Evolutionary conservation across 768 basidiomycete species (phyloP).

Genomic region (Kwoniella sp.): DNA sequence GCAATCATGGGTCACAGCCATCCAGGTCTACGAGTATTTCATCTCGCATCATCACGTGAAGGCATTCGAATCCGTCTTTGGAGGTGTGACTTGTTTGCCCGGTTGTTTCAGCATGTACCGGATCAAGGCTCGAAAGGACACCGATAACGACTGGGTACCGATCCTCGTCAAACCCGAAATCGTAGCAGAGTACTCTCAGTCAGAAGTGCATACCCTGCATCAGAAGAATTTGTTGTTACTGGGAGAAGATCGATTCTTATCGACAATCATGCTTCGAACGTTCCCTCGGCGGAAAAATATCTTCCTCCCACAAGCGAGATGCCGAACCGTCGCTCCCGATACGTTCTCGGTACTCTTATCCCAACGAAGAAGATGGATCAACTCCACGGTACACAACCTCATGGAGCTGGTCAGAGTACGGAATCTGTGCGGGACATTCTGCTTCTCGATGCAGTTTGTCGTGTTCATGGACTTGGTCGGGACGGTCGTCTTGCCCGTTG

Average conservation of each 20-base stretch:
- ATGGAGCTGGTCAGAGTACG: conserved; percentile 98
- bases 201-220: conserved; percentile 88
- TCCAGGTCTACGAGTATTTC: conserved; percentile 88
- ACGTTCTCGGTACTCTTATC: conserved; percentile 90
- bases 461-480: conserved; percentile 85
- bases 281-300: conserved; percentile 99
- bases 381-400: conserved; percentile 97
- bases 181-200: conserved; percentile 94
- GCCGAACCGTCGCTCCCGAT: conserved; percentile 93
- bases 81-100: conserved; percentile 97
- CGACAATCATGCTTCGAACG: conserved; percentile 90
- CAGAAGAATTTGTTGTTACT: conserved; percentile 95
- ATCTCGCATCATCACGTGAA: conserved; percentile 98
- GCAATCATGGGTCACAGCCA: conserved; percentile 95
- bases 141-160: conserved; percentile 95
- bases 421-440: conserved; percentile 97
- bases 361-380: conserved; percentile 98
- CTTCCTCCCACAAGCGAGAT: conserved; percentile 94
- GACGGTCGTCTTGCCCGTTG: conserved; percentile 78
- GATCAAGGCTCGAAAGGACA: conserved; percentile 83
- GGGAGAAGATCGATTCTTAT: conserved; percentile 98
- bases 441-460: conserved; percentile 99
- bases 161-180: conserved; percentile 96
- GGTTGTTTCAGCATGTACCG: conserved; percentile 99
- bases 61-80: conserved; percentile 98